These are phyloP conservation scores for Spatholobus suberectus DNA, from an alignment of 306 rosid genomes.

Conservation along the genomic window DNA sequence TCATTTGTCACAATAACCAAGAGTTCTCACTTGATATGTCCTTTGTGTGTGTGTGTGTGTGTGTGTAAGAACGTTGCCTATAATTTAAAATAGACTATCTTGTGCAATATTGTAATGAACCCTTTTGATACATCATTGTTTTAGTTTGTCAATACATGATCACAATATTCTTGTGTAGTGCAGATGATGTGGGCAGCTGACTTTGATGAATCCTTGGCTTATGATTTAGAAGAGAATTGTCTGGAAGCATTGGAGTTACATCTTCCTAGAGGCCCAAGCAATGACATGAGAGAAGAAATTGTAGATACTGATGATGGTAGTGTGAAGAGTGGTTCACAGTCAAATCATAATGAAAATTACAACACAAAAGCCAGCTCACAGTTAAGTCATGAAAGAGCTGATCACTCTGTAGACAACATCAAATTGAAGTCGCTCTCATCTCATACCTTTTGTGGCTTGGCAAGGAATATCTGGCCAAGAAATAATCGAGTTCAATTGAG, in stretches of 20 bases:
- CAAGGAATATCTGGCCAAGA: slow-evolving; percentile 76
- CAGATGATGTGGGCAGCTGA: slow-evolving; percentile 99
- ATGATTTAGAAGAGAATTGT: slow-evolving; percentile 69
- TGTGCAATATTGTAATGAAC: not conserved
- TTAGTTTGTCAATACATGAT: slow-evolving; percentile 22
- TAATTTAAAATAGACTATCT: not conserved
- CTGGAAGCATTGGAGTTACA: slow-evolving; percentile 70
- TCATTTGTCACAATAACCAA: not conserved
- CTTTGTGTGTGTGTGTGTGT: not conserved
- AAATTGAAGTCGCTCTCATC: slow-evolving; percentile 62
- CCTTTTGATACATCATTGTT: slow-evolving; percentile 24
- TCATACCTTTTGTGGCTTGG: slow-evolving; percentile 77
- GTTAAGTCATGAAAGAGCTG: slow-evolving; percentile 51
- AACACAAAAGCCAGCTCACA: slow-evolving; percentile 49
- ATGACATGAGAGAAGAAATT: slow-evolving; percentile 54
- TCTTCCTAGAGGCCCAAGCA: slow-evolving; percentile 64
- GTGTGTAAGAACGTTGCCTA: not conserved
- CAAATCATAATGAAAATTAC: slow-evolving; percentile 53
- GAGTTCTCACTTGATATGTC: not conserved
- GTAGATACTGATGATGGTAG: slow-evolving; percentile 49
- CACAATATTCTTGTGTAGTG: slow-evolving; percentile 39
- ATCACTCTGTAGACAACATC: slow-evolving; percentile 47
- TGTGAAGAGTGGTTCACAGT: slow-evolving; percentile 50
- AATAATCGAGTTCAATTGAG: slow-evolving; percentile 55
- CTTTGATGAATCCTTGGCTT: slow-evolving; percentile 75